Percentiles rank a stretch among this genome's conserved stretches.
phyloP scores from a whole-genome alignment of 2,329 filamentous ascomycete species.

The Cercospora beticola region DNA sequence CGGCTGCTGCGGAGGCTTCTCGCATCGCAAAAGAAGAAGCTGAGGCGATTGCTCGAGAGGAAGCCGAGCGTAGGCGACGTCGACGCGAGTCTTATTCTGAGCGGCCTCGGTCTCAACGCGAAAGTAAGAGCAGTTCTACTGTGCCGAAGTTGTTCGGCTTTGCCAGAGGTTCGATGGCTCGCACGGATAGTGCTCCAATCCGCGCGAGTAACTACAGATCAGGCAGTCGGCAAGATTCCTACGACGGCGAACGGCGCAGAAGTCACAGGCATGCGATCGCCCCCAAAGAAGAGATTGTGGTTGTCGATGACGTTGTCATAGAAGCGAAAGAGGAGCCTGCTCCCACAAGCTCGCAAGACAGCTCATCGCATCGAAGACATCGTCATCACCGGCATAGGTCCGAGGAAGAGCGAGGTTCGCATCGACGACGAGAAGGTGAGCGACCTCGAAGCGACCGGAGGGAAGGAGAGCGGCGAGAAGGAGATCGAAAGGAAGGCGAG shows the following conservation, averaged over 20 bases:
- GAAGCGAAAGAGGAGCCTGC: slow-evolving; percentile 3
- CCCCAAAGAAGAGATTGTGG: slow-evolving; percentile 12
- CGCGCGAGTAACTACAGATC: slow-evolving; percentile 15
- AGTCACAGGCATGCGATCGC: background rate
- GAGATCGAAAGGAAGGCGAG: slow-evolving; percentile 13
- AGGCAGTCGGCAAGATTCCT: background rate
- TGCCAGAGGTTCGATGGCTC: slow-evolving; percentile 9
- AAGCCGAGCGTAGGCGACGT: slow-evolving; percentile 25
- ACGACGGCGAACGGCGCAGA: slow-evolving; percentile 4
- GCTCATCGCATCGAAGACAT: slow-evolving; percentile 17
- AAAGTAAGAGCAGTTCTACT: slow-evolving; percentile 16
- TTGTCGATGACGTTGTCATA: slow-evolving; percentile 8
- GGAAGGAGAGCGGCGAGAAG: slow-evolving; percentile 10
- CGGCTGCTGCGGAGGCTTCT: slow-evolving; percentile 28
- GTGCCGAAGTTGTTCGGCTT: slow-evolving; percentile 13
- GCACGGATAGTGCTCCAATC: slow-evolving; percentile 13
- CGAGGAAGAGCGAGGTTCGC: slow-evolving; percentile 1
- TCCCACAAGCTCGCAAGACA: slow-evolving; percentile 13
- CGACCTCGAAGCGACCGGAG: slow-evolving; percentile 10
- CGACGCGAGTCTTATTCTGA: slow-evolving; percentile 17
- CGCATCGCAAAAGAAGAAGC: slow-evolving; percentile 27
- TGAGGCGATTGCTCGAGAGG: slow-evolving; percentile 21
- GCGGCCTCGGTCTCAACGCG: slow-evolving; percentile 13
- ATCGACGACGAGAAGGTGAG: slow-evolving; percentile 12
- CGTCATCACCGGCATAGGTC: slow-evolving; percentile 17